Evolutionary conservation across 495 filamentous ascomycete species (phyloP).

Genomic region (Xylaria nigripes): DNA sequence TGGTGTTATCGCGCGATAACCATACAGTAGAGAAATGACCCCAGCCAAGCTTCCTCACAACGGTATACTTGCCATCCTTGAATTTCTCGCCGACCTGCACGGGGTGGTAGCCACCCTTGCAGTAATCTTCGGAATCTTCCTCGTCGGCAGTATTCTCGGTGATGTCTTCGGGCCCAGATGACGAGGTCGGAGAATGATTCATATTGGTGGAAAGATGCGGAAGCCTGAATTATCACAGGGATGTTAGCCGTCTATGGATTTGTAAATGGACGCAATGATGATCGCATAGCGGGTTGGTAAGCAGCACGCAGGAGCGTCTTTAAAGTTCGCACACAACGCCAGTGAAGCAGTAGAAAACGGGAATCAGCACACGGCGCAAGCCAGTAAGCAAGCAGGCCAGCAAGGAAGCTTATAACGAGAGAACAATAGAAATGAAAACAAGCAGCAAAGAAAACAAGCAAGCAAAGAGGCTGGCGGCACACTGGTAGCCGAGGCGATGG

Average conservation of each 20-base stretch:
- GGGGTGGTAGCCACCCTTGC: slow-evolving; percentile 96
- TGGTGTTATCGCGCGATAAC: slow-evolving; percentile 87
- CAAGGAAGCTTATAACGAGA: not conserved
- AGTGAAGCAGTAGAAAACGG: not conserved
- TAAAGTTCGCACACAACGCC: not conserved
- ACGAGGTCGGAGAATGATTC: slow-evolving; percentile 68
- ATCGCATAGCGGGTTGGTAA: slow-evolving; percentile 5
- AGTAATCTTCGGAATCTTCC: slow-evolving; percentile 98
- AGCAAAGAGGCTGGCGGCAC: not conserved
- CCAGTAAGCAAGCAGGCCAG: slow-evolving; percentile 13
- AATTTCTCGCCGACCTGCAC: slow-evolving; percentile 90
- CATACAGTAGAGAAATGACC: slow-evolving; percentile 98
- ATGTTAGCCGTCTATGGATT: slow-evolving; percentile 7
- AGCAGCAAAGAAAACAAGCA: not conserved
- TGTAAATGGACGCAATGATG: slow-evolving; percentile 4
- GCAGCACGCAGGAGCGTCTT: slow-evolving; percentile 2
- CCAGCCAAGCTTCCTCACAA: slow-evolving; percentile 96
- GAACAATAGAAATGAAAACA: not conserved
- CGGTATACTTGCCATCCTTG: slow-evolving; percentile 93
- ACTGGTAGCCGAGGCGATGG: not conserved
- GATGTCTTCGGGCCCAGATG: slow-evolving; percentile 75
- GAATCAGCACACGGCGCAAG: slow-evolving; percentile 5
- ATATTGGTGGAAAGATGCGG: slow-evolving; percentile 31
- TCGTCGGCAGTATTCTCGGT: slow-evolving; percentile 93
- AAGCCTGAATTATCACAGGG: slow-evolving; percentile 20